Conservation (phyloP, 768 basidiomycete genomes). For the Phanerochaete sordida region DNA sequence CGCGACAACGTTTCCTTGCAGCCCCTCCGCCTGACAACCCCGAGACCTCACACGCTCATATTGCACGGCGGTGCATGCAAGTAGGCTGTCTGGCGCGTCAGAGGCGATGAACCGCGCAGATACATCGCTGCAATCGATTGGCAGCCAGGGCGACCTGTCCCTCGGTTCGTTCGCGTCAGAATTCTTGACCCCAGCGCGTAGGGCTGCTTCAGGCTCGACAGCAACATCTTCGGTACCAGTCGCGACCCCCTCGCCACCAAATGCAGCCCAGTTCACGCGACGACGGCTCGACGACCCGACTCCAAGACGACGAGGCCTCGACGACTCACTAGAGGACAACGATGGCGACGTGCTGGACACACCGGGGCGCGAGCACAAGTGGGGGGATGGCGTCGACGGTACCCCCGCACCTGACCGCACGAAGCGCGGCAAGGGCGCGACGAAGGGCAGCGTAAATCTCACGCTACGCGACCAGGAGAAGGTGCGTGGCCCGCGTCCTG, state of each 20-base stretch:
- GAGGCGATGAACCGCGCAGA: constrained; percentile 40
- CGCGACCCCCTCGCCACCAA: constrained; percentile 48
- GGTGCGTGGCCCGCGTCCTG: constrained; percentile 40
- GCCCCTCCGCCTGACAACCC: not conserved
- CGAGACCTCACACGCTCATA: not conserved
- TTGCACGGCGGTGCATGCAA: not conserved
- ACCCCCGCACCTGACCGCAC: constrained; percentile 14
- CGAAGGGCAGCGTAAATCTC: constrained; percentile 38
- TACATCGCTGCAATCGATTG: constrained; percentile 39
- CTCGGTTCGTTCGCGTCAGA: constrained; percentile 52
- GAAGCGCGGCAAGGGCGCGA: constrained; percentile 6
- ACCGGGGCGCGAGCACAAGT: constrained; percentile 41
- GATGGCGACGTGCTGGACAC: constrained; percentile 50
- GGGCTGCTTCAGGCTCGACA: constrained; percentile 47
- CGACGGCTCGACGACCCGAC: constrained; percentile 39
- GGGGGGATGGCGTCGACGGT: constrained; percentile 15
- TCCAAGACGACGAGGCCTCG: constrained; percentile 34
- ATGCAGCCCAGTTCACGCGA: constrained; percentile 28
- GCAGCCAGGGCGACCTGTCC: constrained; percentile 56
- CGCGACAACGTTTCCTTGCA: too few species aligned
- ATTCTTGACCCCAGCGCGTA: constrained; percentile 49
- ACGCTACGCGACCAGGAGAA: constrained; percentile 97
- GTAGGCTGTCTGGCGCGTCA: constrained; percentile 31
- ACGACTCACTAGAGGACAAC: constrained; percentile 27
- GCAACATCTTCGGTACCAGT: constrained; percentile 48